Percentiles rank a stretch among this genome's conserved stretches.
These are phyloP conservation scores for Miscanthus lutarioriparius DNA, from an alignment of 176 grass and related monocot species.

Conservation along the genomic window DNA sequence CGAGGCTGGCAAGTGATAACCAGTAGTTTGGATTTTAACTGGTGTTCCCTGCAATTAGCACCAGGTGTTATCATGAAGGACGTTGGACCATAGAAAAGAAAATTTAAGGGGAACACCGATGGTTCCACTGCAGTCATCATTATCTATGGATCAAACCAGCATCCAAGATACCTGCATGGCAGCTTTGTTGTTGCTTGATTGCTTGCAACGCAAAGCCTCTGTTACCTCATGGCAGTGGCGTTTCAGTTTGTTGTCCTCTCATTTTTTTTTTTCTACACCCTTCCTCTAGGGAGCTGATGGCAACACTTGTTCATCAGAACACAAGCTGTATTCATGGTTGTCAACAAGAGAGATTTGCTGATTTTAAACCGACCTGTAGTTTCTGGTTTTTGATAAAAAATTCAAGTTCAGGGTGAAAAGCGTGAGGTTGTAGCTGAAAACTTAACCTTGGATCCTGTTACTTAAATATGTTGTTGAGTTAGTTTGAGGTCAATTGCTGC, in stretches of 20 bases:
- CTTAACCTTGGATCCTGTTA: background rate
- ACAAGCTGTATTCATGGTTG: background rate
- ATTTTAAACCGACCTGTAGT: background rate
- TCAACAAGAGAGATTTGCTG: background rate
- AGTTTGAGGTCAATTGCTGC: background rate
- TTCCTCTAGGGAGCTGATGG: background rate
- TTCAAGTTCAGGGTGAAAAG: background rate
- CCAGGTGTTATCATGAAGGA: conserved; percentile 10
- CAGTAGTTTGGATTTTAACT: background rate
- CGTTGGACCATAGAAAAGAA: background rate
- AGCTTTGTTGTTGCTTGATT: background rate
- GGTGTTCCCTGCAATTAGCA: conserved; percentile 1
- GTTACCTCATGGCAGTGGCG: background rate
- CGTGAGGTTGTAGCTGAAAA: background rate
- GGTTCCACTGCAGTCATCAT: background rate
- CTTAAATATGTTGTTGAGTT: background rate
- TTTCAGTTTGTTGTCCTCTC: background rate
- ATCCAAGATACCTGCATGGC: background rate
- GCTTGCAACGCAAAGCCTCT: background rate
- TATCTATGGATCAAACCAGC: background rate
- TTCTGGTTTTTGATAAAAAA: background rate
- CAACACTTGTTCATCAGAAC: background rate
- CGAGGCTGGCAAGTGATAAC: background rate
- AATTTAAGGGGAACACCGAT: background rate
- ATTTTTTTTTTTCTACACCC: background rate